phyloP scores from a whole-genome alignment of 371 early-diverging fungal species.

The Mucor mucedo region DNA sequence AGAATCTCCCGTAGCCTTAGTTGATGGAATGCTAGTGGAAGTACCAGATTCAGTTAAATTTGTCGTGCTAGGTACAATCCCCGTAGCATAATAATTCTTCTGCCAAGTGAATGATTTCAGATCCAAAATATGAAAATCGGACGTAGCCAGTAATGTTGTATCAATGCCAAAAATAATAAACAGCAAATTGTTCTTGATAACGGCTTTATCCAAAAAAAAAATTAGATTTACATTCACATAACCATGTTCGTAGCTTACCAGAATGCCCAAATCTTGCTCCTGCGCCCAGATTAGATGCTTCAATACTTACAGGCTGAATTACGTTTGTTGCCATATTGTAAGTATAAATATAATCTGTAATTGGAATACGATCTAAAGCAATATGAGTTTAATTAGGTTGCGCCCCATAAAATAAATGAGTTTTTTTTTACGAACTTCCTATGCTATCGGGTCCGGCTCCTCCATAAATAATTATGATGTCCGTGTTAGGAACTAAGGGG shows the following conservation, averaged over 20 bases:
- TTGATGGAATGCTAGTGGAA: neutral
- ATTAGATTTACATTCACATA: neutral
- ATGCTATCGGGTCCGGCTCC: constrained; percentile 9
- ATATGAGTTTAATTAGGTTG: neutral
- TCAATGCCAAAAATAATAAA: constrained; percentile 22
- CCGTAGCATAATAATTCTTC: neutral
- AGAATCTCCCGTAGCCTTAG: neutral
- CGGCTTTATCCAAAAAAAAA: neutral
- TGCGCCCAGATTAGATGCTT: constrained; percentile 5
- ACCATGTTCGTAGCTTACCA: neutral
- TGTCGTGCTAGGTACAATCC: neutral
- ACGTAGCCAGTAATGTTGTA: constrained; percentile 2
- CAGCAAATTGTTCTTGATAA: constrained; percentile 3
- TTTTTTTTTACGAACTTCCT: constrained; percentile 1
- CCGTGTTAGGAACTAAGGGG: constrained; percentile 13
- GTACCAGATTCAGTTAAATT: neutral
- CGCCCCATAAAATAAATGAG: too few relatives aligned
- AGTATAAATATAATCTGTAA: constrained; percentile 13
- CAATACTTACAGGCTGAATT: constrained; percentile 9
- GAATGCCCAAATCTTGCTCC: constrained; percentile 20
- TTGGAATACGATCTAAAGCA: constrained; percentile 11
- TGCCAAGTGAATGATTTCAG: constrained; percentile 8
- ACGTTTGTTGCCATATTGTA: constrained; percentile 5
- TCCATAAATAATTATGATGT: constrained; percentile 13
- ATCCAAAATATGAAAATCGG: constrained; percentile 9